phyloP scores from a whole-genome alignment of 78 protist genomes.

The Anaeramoeba flamelloides region DNA sequence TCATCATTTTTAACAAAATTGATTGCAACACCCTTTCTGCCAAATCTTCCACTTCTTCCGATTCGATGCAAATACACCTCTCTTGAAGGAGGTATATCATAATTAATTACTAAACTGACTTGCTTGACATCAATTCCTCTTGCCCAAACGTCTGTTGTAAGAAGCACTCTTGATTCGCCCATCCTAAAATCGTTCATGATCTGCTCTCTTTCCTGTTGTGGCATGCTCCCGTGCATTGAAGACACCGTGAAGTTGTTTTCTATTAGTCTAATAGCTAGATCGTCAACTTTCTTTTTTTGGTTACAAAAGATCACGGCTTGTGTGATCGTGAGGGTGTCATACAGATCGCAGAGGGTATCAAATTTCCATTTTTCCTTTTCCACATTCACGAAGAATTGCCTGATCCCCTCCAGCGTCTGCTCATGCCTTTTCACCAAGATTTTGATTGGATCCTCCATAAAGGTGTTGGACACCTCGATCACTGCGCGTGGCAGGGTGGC shows the following conservation, averaged over 20 bases:
- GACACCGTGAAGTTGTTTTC: constrained; percentile 70
- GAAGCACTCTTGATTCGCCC: too few relatives aligned
- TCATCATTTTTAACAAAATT: too few relatives aligned
- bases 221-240: constrained; percentile 85
- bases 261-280: background rate
- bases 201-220: constrained; percentile 68
- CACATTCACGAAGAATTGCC: constrained; percentile 83
- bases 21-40: too few relatives aligned
- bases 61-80: constrained; percentile 16
- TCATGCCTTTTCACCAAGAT: constrained; percentile 96
- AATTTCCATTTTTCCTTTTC: constrained; percentile 96
- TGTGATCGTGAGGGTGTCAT: constrained; percentile 86
- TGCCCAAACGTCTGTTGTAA: too few relatives aligned
- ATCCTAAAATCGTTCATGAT: constrained; percentile 65
- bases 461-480: constrained; percentile 67
- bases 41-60: constrained; percentile 20
- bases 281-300: background rate
- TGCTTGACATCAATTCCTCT: constrained; percentile 23
- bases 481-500: constrained; percentile 52
- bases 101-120: constrained; percentile 6
- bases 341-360: constrained; percentile 95
- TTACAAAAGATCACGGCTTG: constrained; percentile 47
- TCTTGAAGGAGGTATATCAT: background rate
- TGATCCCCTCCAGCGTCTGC: constrained; percentile 84
- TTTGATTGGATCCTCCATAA: constrained; percentile 61